Conservation (phyloP, 2,329 filamentous ascomycete genomes). For the Colletotrichum sp. region DNA sequence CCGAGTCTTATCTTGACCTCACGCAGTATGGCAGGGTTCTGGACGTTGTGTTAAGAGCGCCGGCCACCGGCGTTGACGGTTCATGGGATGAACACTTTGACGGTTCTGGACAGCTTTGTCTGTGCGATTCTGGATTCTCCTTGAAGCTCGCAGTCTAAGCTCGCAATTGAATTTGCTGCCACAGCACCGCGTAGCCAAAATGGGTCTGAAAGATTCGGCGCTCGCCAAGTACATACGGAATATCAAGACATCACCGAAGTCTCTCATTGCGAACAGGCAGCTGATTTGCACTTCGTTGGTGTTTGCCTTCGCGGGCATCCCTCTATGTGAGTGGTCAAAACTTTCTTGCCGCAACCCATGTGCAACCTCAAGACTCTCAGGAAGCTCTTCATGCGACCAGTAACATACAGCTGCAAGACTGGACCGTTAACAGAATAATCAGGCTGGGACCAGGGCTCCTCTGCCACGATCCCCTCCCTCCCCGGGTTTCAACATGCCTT, state of each 20-base stretch:
- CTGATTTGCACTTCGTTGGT: not conserved
- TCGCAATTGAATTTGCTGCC: not conserved
- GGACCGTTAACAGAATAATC: accelerated
- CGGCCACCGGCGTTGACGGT: not conserved
- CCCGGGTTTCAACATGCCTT: slow-evolving; percentile 39
- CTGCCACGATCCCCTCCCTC: slow-evolving; percentile 32
- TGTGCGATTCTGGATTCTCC: too few relatives aligned
- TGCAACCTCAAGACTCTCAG: not conserved
- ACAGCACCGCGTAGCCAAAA: not conserved
- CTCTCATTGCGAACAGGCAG: not conserved
- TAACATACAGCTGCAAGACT: not conserved
- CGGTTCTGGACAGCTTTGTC: not conserved
- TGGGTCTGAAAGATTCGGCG: not conserved
- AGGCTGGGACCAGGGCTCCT: not conserved
- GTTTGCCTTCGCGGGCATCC: not conserved
- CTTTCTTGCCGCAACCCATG: accelerated
- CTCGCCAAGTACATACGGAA: not conserved
- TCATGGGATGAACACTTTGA: not conserved
- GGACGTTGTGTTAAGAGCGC: not conserved
- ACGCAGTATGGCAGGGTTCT: not conserved
- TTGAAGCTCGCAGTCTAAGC: too few relatives aligned
- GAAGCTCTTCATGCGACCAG: not conserved
- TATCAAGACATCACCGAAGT: not conserved
- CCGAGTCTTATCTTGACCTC: not conserved
- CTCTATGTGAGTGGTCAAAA: not conserved